Evolutionary conservation across 2,329 filamentous ascomycete species (phyloP).

Genomic region (Calonectria pauciramosa): DNA sequence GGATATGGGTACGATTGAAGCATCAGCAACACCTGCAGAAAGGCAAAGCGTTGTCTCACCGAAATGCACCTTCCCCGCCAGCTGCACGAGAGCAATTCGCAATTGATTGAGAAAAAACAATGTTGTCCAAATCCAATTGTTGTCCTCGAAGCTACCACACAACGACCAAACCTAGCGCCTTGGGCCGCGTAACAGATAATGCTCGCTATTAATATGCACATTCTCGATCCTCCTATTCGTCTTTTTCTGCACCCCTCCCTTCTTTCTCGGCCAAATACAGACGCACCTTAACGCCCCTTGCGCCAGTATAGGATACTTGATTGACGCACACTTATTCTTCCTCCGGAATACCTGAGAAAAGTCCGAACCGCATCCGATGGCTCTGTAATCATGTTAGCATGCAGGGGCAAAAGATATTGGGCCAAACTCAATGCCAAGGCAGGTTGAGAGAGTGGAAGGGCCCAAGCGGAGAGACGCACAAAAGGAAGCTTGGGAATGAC

Average conservation of each 20-base stretch:
- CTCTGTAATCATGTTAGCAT: constrained; percentile 65
- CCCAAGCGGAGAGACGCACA: constrained; percentile 69
- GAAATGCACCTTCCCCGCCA: neutral
- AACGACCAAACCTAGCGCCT: constrained; percentile 45
- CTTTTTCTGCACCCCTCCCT: constrained; percentile 37
- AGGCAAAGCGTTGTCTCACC: neutral
- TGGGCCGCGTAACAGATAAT: constrained; percentile 50
- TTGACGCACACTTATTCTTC: constrained; percentile 54
- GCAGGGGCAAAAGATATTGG: constrained; percentile 6
- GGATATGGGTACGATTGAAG: neutral
- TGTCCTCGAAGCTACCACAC: constrained; percentile 48
- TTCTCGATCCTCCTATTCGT: constrained; percentile 35
- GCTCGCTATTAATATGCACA: constrained; percentile 53
- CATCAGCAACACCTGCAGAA: neutral
- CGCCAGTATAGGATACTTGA: constrained; percentile 36
- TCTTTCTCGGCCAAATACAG: constrained; percentile 41
- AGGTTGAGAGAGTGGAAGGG: neutral
- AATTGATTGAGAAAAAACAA: constrained; percentile 33
- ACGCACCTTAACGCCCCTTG: constrained; percentile 44
- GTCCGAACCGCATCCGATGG: constrained; percentile 82
- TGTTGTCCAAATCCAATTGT: constrained; percentile 49
- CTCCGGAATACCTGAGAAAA: constrained; percentile 79
- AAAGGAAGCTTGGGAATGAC: constrained; percentile 97
- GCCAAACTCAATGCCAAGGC: neutral
- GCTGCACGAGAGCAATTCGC: neutral